A percentile compares a stretch with the other conserved stretches of the same genome.
Conservation (phyloP, 1,284 basidiomycete species). For the Austropuccinia psidii region DNA sequence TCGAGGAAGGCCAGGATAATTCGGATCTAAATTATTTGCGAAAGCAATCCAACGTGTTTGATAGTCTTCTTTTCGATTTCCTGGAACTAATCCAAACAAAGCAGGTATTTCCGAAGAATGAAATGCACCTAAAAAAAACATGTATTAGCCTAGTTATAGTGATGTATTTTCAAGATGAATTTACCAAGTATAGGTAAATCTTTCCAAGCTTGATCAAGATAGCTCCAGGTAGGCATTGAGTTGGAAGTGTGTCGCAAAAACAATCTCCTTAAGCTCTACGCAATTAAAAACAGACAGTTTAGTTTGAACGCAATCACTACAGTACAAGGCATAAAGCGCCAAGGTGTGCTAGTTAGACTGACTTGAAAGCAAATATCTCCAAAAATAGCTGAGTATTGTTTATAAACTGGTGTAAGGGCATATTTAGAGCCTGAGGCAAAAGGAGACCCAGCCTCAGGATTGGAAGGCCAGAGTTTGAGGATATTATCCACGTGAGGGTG, state of each 20-base stretch:
- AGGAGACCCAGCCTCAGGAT: constrained; percentile 28
- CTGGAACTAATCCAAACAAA: constrained; percentile 6
- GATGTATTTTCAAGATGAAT: not conserved
- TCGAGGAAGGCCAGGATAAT: not conserved
- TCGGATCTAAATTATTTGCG: constrained; percentile 18
- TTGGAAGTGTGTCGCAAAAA: not conserved
- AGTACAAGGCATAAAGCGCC: not conserved
- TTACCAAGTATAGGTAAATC: constrained; percentile 14
- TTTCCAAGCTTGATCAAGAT: constrained; percentile 6
- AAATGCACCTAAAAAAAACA: constrained; percentile 5
- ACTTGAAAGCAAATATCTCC: constrained; percentile 33
- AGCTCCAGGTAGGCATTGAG: constrained; percentile 22
- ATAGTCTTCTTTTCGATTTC: not conserved
- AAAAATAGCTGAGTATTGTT: constrained; percentile 31
- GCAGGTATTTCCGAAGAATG: constrained; percentile 6
- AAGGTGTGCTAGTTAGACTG: not conserved
- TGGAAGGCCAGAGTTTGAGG: constrained; percentile 5
- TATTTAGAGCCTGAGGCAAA: constrained; percentile 12
- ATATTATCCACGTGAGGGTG: not conserved
- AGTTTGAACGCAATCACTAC: not conserved
- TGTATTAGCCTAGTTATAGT: not conserved
- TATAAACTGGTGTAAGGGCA: constrained; percentile 23
- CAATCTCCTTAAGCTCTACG: not conserved
- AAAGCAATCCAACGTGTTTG: constrained; percentile 20
- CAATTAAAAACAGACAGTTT: not conserved